Conservation (phyloP, 108 stramenopile genomes). For the Pseudonitzschia delicatissima region DNA sequence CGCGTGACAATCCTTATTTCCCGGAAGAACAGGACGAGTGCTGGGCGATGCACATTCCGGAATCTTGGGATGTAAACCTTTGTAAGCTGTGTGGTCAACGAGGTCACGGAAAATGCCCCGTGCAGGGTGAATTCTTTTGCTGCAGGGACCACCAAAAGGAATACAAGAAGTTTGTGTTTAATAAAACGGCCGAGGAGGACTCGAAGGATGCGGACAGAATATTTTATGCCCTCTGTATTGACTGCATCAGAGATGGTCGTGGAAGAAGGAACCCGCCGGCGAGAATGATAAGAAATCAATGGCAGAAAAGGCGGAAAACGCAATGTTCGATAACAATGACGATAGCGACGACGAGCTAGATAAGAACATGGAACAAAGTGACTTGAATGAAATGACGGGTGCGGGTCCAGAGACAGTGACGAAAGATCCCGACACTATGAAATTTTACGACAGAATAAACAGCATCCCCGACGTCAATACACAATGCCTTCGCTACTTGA, state of each 20-base stretch:
- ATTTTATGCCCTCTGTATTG: slow-evolving; percentile 66
- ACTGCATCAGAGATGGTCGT: slow-evolving; percentile 74
- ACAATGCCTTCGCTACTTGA: slow-evolving; percentile 75
- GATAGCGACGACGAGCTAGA: slow-evolving; percentile 47
- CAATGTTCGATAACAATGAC: slow-evolving; percentile 23
- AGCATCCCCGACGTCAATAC: slow-evolving; percentile 52
- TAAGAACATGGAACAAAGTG: slow-evolving; percentile 69
- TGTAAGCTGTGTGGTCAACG: slow-evolving; percentile 74
- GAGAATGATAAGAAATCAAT: slow-evolving; percentile 17
- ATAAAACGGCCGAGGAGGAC: slow-evolving; percentile 10
- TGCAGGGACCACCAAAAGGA: slow-evolving; percentile 75
- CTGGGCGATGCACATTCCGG: slow-evolving; percentile 61
- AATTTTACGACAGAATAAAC: slow-evolving; percentile 66
- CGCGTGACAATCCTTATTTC: slow-evolving; percentile 70
- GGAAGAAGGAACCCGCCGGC: slow-evolving; percentile 70
- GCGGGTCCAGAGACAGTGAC: slow-evolving; percentile 46
- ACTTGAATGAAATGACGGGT: slow-evolving; percentile 69
- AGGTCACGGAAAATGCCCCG: slow-evolving; percentile 62
- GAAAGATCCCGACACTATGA: slow-evolving; percentile 65
- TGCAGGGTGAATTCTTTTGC: slow-evolving; percentile 63
- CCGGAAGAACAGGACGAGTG: slow-evolving; percentile 40
- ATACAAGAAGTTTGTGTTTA: slow-evolving; percentile 42
- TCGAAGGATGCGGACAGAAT: no score
- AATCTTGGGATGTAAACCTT: slow-evolving; percentile 49
- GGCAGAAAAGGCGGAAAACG: slow-evolving; percentile 10